phyloP scores from a whole-genome alignment of 768 basidiomycete genomes.

The Russula ochroleuca region DNA sequence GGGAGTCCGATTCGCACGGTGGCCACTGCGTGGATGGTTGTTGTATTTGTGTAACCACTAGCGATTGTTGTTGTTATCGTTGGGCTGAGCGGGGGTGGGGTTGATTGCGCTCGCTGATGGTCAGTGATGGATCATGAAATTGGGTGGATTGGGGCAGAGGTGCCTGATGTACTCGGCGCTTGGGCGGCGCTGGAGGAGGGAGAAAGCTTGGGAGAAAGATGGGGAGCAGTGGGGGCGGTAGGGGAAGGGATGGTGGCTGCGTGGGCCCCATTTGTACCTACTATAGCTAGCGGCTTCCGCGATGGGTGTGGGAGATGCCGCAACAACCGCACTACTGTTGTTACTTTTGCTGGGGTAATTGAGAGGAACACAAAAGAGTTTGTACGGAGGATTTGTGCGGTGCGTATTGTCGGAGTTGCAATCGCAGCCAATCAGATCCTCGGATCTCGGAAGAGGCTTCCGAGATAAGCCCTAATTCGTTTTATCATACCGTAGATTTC shows the following conservation, averaged over 20 bases:
- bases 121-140: slow-evolving; percentile 13
- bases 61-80: background rate
- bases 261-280: slow-evolving; percentile 1
- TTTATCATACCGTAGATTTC: too few relatives aligned
- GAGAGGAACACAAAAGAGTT: too few relatives aligned
- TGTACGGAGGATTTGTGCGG: too few relatives aligned
- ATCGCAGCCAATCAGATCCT: too few relatives aligned
- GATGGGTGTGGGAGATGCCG: background rate
- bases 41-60: background rate
- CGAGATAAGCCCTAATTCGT: too few relatives aligned
- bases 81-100: background rate
- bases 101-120: too few relatives aligned
- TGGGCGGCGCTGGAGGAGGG: slow-evolving; percentile 23
- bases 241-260: background rate
- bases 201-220: too few relatives aligned
- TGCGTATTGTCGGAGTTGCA: too few relatives aligned
- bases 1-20: slow-evolving; percentile 65
- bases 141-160: slow-evolving; percentile 30
- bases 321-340: too few relatives aligned
- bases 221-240: background rate
- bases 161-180: slow-evolving; percentile 27
- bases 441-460: too few relatives aligned
- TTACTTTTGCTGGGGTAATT: too few relatives aligned
- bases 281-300: background rate
- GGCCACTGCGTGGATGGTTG: background rate